Base-by-base conservation (phyloP, 2,329 filamentous ascomycete genomes). In the Fusarium virguliforme region DNA sequence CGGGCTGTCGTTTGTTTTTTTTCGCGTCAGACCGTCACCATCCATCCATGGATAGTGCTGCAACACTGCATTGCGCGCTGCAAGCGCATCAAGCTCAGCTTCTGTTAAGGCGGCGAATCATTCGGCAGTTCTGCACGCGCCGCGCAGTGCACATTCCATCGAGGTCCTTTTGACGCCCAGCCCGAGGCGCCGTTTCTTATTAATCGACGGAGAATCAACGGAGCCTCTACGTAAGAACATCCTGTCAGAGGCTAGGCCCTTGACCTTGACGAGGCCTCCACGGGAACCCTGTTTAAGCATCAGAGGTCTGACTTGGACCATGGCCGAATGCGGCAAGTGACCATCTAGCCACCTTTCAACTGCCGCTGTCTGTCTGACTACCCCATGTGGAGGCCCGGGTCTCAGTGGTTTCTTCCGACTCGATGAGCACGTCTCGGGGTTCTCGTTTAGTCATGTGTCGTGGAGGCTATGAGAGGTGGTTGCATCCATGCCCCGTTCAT, bases 361-460 rank as follows among this genome's bases (percentile, higher is more conserved):
- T 75, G 56, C 68, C 68, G 71, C 51, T 40, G 55, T 58, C 57
- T 41, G 58, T 32, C 59, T 67, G 53, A 43, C 59, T 60, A 59
- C 28, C 61, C 60, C 46, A 35, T 54, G 60, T 64, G 66, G 67
- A 69, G 64, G 60, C 41, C 66, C 50, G 51, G 65, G 54, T 57
- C 40, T 50, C 43, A 51, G 41, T 66, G 38, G 62, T 50, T 55
- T 60, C 53, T 64, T 62, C 68, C 48, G 60, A 60, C 66, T 63
- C 57, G 63, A 64, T 55, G 53, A 60, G 57, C 43, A 53, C 43
- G 34, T 38, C 37, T 50, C 58, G 24, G 55, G 24, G 8, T 28
- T 59, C 61, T 50, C 30, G 40, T 64, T 53, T 62, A 48, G 64
- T 64, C 62, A 68, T 56, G 62, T 51, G 67, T 59, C 61, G 43